Base-by-base conservation (phyloP, 345 rosid species). In the Eucalyptus leucophloia region DNA sequence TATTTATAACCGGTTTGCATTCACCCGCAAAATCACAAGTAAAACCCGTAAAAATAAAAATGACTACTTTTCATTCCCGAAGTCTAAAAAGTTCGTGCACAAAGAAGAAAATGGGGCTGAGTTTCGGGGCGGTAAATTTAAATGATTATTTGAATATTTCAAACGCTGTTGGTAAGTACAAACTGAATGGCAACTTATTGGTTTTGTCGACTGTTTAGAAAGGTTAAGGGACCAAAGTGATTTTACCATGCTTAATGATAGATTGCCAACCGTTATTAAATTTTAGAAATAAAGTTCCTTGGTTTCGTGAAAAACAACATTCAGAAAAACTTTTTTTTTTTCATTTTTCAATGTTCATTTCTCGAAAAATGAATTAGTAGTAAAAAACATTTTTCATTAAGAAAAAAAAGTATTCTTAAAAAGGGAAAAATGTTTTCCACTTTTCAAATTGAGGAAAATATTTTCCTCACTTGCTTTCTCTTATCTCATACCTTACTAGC, bases 341-440 rank as follows among this genome's bases (percentile, higher is more conserved):
- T 49, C 51, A 53, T 53, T 19, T 53, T 1, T 0, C 1, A 19
- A 5, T 19, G 0, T 19, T 53, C 9, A 10, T 53, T 53, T 19
- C 10, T 19, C 0, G 1, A 19, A 53, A 53, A 53, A 19, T 8
- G 5, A 53, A 53, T 2, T 4, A 8, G 4, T 53, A 0, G 0
- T 53, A 4, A 10, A 53, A 53, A 53, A 8, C 0, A 0, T 53
- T 8, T 53, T 53, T 53, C 0, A 8, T 21, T 2, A 21, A 53
- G 24, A 11, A 53, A 53, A 53, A 50, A 53, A 8, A 7, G 56
- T 19, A 53, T 53, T 53, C 5, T 21, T 53, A 21, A 8, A 53
- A 53, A 8, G 1, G 58, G 1, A 53, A 53, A 53, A 53, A 1
- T 19, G 0, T 53, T 1, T 53, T 53, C 2, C 11, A 8, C 2